Percentiles rank a stretch among this genome's conserved stretches.
Evolutionary conservation across 352 stramenopile species (phyloP).

Genomic region (Phytophthora lateralis): DNA sequence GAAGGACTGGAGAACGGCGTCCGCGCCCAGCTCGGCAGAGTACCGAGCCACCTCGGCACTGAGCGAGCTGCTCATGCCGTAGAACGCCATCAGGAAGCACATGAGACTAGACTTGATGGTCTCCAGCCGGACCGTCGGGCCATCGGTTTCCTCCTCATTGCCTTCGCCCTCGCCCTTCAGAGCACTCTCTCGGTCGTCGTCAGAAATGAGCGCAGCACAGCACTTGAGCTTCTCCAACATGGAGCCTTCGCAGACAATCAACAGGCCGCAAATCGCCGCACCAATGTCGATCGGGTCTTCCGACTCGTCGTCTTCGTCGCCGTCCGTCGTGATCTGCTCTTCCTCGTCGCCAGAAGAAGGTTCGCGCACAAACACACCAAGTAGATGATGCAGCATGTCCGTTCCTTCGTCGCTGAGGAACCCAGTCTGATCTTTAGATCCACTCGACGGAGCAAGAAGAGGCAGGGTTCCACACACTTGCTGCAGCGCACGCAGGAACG

Average conservation of each 20-base stretch:
- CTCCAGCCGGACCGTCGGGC: slow-evolving; percentile 47
- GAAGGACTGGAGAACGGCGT: slow-evolving; percentile 73
- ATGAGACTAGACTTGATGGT: slow-evolving; percentile 70
- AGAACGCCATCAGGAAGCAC: slow-evolving; percentile 85
- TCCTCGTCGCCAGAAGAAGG: slow-evolving; percentile 38
- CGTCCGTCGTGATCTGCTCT: slow-evolving; percentile 29
- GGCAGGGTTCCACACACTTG: slow-evolving; percentile 44
- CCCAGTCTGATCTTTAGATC: slow-evolving; percentile 23
- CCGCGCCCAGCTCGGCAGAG: slow-evolving; percentile 68
- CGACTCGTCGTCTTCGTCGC: slow-evolving; percentile 52
- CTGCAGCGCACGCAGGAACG: slow-evolving; percentile 62
- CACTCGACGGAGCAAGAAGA: slow-evolving; percentile 24
- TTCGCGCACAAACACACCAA: slow-evolving; percentile 71
- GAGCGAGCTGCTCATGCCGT: slow-evolving; percentile 81
- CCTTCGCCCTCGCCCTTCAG: slow-evolving; percentile 31
- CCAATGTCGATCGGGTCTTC: slow-evolving; percentile 62
- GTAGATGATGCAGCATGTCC: slow-evolving; percentile 65
- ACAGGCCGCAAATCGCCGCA: slow-evolving; percentile 60
- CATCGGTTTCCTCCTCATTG: slow-evolving; percentile 15
- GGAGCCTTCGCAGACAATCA: slow-evolving; percentile 71
- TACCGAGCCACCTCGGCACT: slow-evolving; percentile 74
- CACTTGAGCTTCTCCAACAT: slow-evolving; percentile 65
- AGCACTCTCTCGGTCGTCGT: slow-evolving; percentile 32
- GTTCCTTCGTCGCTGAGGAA: slow-evolving; percentile 63
- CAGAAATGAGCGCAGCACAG: slow-evolving; percentile 43